A percentile compares a stretch with the other conserved stretches of the same genome.
phyloP scores from a whole-genome alignment of 495 filamentous ascomycete species.

The Neurospora sp. region DNA sequence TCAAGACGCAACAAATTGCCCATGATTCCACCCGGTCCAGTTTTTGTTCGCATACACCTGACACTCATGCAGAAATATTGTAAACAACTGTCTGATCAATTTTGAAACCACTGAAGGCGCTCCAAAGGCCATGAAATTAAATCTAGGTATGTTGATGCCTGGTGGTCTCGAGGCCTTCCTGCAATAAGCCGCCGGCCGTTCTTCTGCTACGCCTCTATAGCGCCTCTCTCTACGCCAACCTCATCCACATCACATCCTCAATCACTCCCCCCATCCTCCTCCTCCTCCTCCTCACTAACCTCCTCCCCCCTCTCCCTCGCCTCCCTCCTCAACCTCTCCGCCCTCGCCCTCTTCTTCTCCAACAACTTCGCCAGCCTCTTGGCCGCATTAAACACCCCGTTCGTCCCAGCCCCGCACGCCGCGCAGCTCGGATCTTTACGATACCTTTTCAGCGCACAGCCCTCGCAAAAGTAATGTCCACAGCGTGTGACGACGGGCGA shows the following conservation, averaged over 20 bases:
- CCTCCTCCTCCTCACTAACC: slow-evolving; percentile 50
- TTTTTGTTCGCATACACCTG: neutral
- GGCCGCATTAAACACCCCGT: slow-evolving; percentile 82
- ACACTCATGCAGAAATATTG: neutral
- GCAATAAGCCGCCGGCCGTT: neutral
- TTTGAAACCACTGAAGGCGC: neutral
- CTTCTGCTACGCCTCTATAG: neutral
- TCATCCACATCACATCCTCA: neutral
- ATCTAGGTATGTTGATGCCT: neutral
- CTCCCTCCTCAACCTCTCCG: slow-evolving; percentile 54
- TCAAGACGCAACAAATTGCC: neutral
- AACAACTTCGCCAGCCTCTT: slow-evolving; percentile 73
- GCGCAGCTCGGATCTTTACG: slow-evolving; percentile 70
- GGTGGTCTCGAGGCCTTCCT: neutral
- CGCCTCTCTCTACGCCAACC: neutral
- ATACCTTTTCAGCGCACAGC: slow-evolving; percentile 77
- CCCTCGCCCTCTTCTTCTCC: slow-evolving; percentile 71
- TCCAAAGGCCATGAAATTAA: neutral
- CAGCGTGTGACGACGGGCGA: slow-evolving; percentile 81
- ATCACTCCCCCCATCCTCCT: neutral
- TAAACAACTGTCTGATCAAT: neutral
- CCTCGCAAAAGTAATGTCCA: slow-evolving; percentile 91
- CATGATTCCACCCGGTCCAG: neutral
- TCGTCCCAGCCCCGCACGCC: slow-evolving; percentile 72
- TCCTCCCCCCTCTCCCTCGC: slow-evolving; percentile 65